Base-by-base conservation (phyloP, 768 basidiomycete species). In the Hydnomerulius pinastri region DNA sequence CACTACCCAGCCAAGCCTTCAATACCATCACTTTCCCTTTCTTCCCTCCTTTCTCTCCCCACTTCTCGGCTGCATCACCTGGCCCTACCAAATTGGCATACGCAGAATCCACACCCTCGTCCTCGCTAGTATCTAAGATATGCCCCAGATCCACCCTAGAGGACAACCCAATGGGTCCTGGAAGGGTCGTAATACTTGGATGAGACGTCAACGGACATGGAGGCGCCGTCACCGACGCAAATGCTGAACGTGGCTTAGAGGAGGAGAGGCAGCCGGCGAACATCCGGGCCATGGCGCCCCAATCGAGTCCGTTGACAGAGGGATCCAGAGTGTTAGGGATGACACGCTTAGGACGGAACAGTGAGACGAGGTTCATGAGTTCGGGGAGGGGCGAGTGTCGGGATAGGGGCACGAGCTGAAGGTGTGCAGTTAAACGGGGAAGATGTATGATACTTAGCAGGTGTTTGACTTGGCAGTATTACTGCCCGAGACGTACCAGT, bases 311-410 rank as follows among this genome's bases (percentile, higher is more conserved):
- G 57, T 62, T 65, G 48, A 73, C 79, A 33, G 54, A 70, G 48
- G 61, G 82, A 62, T 71, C 79, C 56, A 77, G 82, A 0, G 90
- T 89, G 60, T 95, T 96, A 0, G 95, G 96, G 2, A 92, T 78
- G 1, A 98, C 68, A 4, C 80, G 76, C 33, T 71, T 75, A 0
- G 96, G 96, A 17, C 79, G 79, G 69, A 99, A 97, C 15, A 96
- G 77, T 0, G 78, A 71, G 21, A 97, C 91, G 46, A 99, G 86
- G 1, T 73, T 70, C 52, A 85, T 83, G 1, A 99, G 78, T 63
- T 98, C 96, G 0, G 90, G 89, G 4, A 97, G 79, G 0, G 89
- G 78, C 0, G 93, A 96, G 62, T 98, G 96, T 2, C 96, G 82
- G 8, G 83, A 82, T 5, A 98, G 75, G 1, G 92, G 92, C 6